Evolutionary conservation across 176 grass and related monocot genomes (phyloP).

Genomic region (Alloteropsis semialata): DNA sequence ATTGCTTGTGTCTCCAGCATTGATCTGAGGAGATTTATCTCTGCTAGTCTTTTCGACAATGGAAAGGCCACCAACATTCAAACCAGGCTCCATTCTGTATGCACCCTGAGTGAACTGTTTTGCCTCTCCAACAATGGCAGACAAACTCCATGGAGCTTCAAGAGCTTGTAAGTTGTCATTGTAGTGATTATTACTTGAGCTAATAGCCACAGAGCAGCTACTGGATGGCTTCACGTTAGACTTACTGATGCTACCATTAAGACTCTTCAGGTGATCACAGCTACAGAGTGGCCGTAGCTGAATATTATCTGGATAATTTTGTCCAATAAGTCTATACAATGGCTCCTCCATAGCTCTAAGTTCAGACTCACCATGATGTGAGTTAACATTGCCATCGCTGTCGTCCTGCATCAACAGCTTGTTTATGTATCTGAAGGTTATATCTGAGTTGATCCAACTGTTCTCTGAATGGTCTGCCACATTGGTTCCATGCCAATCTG

Average conservation of each 20-base stretch:
- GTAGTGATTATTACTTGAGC: conserved; percentile 17
- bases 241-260: conserved; percentile 4
- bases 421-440: conserved; percentile 47
- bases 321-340: conserved; percentile 54
- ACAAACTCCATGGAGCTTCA: conserved; percentile 29
- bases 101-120: background rate
- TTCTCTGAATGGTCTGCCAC: background rate
- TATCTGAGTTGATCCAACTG: conserved; percentile 38
- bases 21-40: background rate
- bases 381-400: conserved; percentile 31
- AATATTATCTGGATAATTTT: conserved; percentile 35
- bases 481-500: background rate
- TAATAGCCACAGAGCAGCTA: conserved; percentile 26
- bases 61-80: conserved; percentile 22
- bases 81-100: background rate
- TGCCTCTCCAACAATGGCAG: conserved; percentile 9
- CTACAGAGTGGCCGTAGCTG: background rate
- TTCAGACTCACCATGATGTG: conserved; percentile 30
- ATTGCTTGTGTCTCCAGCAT: background rate
- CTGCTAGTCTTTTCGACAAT: background rate
- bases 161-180: background rate
- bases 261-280: conserved; percentile 10
- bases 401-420: conserved; percentile 59
- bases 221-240: conserved; percentile 23
- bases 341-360: conserved; percentile 56